phyloP scores from a whole-genome alignment of 192 early-diverging fungal genomes.

The Linderina pennispora region DNA sequence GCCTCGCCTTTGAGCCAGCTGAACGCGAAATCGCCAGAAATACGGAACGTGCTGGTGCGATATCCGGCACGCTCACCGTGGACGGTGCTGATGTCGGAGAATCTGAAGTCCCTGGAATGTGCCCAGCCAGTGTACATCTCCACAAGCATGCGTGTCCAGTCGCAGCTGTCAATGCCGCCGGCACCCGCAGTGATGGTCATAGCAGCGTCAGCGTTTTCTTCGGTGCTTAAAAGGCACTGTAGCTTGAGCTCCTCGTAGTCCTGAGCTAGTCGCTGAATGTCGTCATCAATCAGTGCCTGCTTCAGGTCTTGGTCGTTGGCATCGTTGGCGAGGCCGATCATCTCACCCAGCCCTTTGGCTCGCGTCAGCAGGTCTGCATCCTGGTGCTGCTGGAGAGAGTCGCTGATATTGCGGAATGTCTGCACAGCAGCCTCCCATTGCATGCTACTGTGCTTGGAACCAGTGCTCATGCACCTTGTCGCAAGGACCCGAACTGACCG shows the following conservation, averaged over 20 bases:
- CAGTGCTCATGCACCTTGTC: no score
- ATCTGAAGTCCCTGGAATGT: conserved; percentile 56
- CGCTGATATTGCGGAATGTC: neutral
- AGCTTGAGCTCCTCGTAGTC: conserved; percentile 27
- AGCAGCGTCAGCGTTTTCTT: conserved; percentile 41
- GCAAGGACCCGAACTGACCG: no score
- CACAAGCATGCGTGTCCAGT: conserved; percentile 58
- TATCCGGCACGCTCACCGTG: conserved; percentile 3
- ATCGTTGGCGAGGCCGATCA: conserved; percentile 4
- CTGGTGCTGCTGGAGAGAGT: no score
- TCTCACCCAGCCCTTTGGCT: neutral
- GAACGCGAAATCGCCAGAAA: conserved; percentile 54
- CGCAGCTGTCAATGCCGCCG: conserved; percentile 56
- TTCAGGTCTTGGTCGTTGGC: conserved; percentile 20
- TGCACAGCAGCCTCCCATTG: conserved; percentile 2
- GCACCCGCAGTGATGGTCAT: conserved; percentile 50
- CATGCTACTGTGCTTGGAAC: no score
- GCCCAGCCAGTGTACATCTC: conserved; percentile 54
- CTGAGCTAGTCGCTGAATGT: conserved; percentile 31
- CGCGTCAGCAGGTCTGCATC: neutral
- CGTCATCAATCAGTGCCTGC: conserved; percentile 50
- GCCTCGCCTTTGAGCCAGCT: conserved; percentile 60
- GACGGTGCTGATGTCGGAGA: conserved; percentile 22
- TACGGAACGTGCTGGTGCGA: conserved; percentile 2
- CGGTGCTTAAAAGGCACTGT: conserved; percentile 20